Conservation (phyloP, 305 asterid genomes). For the Petunia hybrid region DNA sequence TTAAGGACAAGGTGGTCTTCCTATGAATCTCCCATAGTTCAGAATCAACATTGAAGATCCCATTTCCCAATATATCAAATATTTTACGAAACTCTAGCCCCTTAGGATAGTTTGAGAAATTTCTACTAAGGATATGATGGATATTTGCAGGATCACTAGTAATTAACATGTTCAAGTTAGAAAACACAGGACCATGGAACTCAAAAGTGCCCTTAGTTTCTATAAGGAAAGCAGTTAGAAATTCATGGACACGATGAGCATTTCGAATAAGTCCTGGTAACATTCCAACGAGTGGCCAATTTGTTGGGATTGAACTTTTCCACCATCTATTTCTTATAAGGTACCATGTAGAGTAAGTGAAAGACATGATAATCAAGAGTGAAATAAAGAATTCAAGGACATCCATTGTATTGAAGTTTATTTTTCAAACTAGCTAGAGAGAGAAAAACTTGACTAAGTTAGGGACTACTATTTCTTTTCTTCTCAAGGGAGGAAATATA, state of each 20-base stretch:
- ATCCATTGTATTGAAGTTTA: neutral
- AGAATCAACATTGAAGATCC: conserved; percentile 39
- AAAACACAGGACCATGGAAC: conserved; percentile 27
- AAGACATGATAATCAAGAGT: neutral
- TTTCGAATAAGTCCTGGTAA: conserved; percentile 36
- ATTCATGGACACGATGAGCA: conserved; percentile 37
- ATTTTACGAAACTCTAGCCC: conserved; percentile 35
- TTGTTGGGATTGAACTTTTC: conserved; percentile 20
- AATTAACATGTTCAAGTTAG: conserved; percentile 32
- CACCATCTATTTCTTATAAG: neutral
- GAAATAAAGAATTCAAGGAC: neutral
- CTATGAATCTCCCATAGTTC: conserved; percentile 37
- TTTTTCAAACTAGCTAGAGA: too few species aligned
- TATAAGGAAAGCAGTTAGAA: conserved; percentile 23
- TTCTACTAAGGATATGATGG: conserved; percentile 34
- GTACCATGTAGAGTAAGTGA: conserved; percentile 6
- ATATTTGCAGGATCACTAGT: conserved; percentile 39
- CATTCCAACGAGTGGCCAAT: conserved; percentile 46
- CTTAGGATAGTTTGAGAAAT: conserved; percentile 39
- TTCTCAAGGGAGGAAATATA: too few species aligned
- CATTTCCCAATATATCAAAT: conserved; percentile 36
- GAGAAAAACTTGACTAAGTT: too few species aligned
- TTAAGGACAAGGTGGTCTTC: conserved; percentile 29
- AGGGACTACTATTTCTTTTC: too few species aligned
- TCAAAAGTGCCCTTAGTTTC: conserved; percentile 34